Conservation (phyloP, 169 alveolate genomes). For the Plasmodium vivax region DNA sequence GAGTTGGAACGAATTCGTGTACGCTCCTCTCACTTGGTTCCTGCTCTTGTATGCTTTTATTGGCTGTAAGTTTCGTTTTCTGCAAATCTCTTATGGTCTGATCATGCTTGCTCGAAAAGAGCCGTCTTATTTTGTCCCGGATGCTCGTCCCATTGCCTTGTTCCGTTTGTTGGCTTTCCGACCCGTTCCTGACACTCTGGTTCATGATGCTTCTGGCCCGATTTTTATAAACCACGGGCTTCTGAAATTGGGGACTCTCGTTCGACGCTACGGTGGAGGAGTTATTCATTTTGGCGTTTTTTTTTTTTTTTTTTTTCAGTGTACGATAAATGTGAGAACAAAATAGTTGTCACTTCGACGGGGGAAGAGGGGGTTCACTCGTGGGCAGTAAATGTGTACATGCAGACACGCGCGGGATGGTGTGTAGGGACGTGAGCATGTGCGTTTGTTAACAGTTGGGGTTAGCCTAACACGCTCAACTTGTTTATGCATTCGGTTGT, state of each 20-base stretch:
- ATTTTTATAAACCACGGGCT: conserved; percentile 26
- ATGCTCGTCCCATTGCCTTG: conserved; percentile 37
- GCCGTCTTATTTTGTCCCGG: conserved; percentile 50
- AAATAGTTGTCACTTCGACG: background rate
- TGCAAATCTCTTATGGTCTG: conserved; percentile 10
- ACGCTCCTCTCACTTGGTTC: background rate
- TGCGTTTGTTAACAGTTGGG: background rate
- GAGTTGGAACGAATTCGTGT: background rate
- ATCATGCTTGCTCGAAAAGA: conserved; percentile 45
- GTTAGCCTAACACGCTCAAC: background rate
- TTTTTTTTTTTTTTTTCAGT: background rate
- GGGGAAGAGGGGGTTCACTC: background rate
- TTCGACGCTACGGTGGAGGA: conserved; percentile 4
- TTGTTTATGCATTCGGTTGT: background rate
- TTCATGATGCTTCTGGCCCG: conserved; percentile 40
- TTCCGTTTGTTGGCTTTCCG: background rate
- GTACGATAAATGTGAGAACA: background rate
- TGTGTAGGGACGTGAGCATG: background rate
- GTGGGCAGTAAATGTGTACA: background rate
- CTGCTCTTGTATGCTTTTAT: conserved; percentile 4
- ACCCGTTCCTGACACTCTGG: conserved; percentile 9
- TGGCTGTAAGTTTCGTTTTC: conserved; percentile 26
- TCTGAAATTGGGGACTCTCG: conserved; percentile 32
- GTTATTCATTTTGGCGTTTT: conserved; percentile 26
- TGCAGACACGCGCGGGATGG: background rate